These are phyloP conservation scores for Fusarium cyanostomum DNA, from an alignment of 2,329 filamentous ascomycete species.

Conservation along the genomic window DNA sequence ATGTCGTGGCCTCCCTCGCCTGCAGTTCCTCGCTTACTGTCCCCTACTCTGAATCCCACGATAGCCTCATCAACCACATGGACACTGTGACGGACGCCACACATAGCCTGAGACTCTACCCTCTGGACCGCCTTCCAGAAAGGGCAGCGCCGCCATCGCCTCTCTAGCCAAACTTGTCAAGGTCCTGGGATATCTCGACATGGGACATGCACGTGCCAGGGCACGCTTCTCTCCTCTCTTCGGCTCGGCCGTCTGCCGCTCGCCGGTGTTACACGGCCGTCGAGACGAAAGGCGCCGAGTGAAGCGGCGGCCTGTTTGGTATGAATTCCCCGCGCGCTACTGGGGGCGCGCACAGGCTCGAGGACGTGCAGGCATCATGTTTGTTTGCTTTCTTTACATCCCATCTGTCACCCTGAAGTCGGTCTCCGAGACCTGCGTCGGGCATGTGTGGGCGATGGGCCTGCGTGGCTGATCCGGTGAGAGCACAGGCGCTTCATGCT, in stretches of 20 bases:
- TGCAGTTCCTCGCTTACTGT: not conserved
- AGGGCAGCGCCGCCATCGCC: conserved; percentile 3
- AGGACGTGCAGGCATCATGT: not conserved
- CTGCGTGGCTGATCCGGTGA: conserved; percentile 24
- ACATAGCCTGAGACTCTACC: not conserved
- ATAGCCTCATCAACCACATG: conserved; percentile 17
- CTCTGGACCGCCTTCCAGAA: not conserved
- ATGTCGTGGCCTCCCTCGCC: not conserved
- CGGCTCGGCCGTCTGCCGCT: conserved; percentile 3
- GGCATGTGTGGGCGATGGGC: conserved; percentile 8
- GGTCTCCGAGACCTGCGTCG: conserved; percentile 28
- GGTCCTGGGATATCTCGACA: not conserved
- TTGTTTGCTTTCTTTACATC: conserved; percentile 2
- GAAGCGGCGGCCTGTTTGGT: conserved; percentile 9
- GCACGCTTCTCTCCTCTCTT: conserved; percentile 11
- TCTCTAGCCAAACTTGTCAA: conserved; percentile 2
- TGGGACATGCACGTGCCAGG: conserved; percentile 10
- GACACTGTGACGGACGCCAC: conserved; percentile 6
- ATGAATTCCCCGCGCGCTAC: conserved; percentile 13
- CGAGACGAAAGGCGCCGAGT: conserved; percentile 3
- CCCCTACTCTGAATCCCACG: not conserved
- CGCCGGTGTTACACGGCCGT: conserved; percentile 21
- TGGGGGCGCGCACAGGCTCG: not conserved
- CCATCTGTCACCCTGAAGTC: conserved; percentile 23
- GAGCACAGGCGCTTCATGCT: not conserved